phyloP scores from a whole-genome alignment of 202 grass and related monocot species.

The Panicum virgatum region DNA sequence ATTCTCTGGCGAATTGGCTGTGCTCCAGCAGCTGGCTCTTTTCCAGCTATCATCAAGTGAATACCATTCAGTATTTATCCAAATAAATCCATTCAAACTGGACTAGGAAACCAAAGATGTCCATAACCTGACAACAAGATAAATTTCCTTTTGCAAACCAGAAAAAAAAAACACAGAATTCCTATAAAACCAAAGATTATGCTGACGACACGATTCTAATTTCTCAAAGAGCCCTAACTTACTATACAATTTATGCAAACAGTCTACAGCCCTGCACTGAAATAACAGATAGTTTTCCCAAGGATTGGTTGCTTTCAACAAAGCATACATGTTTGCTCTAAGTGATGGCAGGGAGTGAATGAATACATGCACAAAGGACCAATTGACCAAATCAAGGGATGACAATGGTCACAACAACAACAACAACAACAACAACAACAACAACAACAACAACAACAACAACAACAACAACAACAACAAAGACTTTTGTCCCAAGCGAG shows the following conservation, averaged over 20 bases:
- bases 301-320: no score
- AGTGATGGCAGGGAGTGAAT: not conserved
- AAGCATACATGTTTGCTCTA: no score
- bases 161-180: not conserved
- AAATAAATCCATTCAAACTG: not conserved
- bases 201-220: no score
- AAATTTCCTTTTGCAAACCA: not conserved
- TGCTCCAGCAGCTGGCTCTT: not conserved
- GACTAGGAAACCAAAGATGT: slow-evolving; percentile 20
- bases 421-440: no score
- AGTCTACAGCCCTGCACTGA: not conserved
- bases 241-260: not conserved
- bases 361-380: slow-evolving; percentile 1
- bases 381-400: not conserved
- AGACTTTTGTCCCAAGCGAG: no score
- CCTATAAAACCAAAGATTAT: slow-evolving; percentile 24
- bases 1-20: not conserved
- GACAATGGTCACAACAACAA: not conserved
- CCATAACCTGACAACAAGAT: slow-evolving; percentile 1
- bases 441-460: no score
- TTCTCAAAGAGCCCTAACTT: no score
- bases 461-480: no score
- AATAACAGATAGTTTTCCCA: not conserved
- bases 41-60: not conserved
- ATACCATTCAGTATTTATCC: not conserved